These are phyloP conservation scores for Adansonia grandidieri DNA, from an alignment of 441 rosid species.

Conservation along the genomic window DNA sequence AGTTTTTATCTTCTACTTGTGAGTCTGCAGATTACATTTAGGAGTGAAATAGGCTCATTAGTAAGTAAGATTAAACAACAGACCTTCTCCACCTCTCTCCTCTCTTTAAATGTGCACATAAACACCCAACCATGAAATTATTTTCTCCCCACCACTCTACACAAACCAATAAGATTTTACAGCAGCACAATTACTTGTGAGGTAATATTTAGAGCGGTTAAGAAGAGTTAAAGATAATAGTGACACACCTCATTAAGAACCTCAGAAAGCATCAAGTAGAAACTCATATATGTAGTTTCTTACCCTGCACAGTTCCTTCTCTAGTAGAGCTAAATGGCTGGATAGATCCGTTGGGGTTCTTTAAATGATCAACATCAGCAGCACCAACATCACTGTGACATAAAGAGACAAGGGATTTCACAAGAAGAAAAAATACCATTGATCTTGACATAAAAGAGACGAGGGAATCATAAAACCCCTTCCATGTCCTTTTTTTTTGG, in stretches of 20 bases:
- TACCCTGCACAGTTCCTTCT: slow-evolving; percentile 45
- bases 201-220: neutral
- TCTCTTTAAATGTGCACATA: neutral
- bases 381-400: slow-evolving; percentile 43
- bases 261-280: neutral
- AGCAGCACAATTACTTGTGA: neutral
- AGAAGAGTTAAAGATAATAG: neutral
- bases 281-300: slow-evolving; percentile 18
- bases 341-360: slow-evolving; percentile 34
- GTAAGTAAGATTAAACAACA: neutral
- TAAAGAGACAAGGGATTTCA: neutral
- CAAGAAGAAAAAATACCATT: neutral
- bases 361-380: slow-evolving; percentile 31
- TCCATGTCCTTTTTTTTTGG: neutral
- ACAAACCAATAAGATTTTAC: neutral
- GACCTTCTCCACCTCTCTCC: slow-evolving; percentile 5
- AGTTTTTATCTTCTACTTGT: slow-evolving; percentile 34
- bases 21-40: slow-evolving; percentile 45
- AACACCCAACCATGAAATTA: neutral
- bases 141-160: neutral
- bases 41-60: slow-evolving; percentile 21
- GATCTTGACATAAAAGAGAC: neutral
- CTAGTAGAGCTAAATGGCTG: slow-evolving; percentile 33
- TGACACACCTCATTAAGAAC: neutral
- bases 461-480: neutral